phyloP scores from a whole-genome alignment of 371 early-diverging fungal genomes.

The Capillidium rhysosporum region DNA sequence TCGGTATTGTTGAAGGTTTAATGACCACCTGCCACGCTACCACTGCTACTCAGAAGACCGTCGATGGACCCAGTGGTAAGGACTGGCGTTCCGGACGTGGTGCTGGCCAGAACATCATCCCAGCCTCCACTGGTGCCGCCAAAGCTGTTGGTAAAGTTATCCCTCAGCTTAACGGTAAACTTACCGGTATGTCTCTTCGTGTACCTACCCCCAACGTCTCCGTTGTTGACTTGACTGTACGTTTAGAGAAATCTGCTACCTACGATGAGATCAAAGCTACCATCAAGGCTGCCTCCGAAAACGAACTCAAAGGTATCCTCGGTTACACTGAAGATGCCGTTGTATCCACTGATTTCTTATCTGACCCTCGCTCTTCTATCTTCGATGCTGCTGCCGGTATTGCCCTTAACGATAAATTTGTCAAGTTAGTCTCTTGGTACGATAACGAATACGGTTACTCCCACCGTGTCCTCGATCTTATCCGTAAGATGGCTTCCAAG shows the following conservation, averaged over 20 bases:
- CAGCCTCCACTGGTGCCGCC: slow-evolving; percentile 98
- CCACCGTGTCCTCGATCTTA: slow-evolving; percentile 74
- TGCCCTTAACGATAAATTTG: slow-evolving; percentile 84
- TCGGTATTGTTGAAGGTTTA: slow-evolving; percentile 62
- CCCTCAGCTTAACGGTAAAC: slow-evolving; percentile 88
- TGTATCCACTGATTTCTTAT: slow-evolving; percentile 93
- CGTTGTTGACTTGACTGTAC: slow-evolving; percentile 95
- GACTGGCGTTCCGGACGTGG: slow-evolving; percentile 97
- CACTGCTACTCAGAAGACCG: slow-evolving; percentile 99
- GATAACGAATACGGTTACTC: slow-evolving; percentile 92
- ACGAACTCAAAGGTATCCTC: slow-evolving; percentile 78
- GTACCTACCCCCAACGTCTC: slow-evolving; percentile 97
- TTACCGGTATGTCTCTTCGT: slow-evolving; percentile 98
- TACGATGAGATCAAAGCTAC: slow-evolving; percentile 77
- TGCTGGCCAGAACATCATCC: slow-evolving; percentile 97
- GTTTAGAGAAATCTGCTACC: slow-evolving; percentile 69
- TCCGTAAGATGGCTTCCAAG: slow-evolving; percentile 48
- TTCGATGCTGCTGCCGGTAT: slow-evolving; percentile 98
- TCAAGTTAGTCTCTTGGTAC: slow-evolving; percentile 98
- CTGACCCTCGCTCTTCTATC: slow-evolving; percentile 78
- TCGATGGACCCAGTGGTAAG: slow-evolving; percentile 95
- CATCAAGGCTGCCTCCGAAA: slow-evolving; percentile 64
- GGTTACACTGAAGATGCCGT: slow-evolving; percentile 93
- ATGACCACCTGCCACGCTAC: slow-evolving; percentile 99
- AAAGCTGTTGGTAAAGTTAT: slow-evolving; percentile 98